A percentile compares a stretch with the other conserved stretches of the same genome.
phyloP scores from a whole-genome alignment of 306 rosid species.

The Prunus davidiana region DNA sequence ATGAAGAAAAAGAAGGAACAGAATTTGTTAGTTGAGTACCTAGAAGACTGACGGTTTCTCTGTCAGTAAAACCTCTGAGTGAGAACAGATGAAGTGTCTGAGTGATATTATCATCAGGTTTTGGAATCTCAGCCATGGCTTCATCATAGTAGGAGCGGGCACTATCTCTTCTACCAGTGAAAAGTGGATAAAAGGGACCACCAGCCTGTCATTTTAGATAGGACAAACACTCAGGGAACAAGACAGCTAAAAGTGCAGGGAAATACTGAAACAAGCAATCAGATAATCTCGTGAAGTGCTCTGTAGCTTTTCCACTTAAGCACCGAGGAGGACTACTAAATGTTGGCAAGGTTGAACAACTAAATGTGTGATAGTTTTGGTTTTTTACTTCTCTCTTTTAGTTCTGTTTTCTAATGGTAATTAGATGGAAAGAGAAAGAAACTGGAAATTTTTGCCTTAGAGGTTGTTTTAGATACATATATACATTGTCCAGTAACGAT shows the following conservation, averaged over 20 bases:
- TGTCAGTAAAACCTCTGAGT: slow-evolving; percentile 63
- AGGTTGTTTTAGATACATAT: background rate
- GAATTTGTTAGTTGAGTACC: slow-evolving; percentile 27
- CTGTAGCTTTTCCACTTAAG: too few relatives aligned
- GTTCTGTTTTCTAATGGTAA: background rate
- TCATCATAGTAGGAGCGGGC: slow-evolving; percentile 43
- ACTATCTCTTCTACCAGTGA: slow-evolving; percentile 78
- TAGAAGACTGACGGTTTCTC: slow-evolving; percentile 90
- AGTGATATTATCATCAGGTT: slow-evolving; percentile 57
- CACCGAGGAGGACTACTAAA: background rate
- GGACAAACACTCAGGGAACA: too few relatives aligned
- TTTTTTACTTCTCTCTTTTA: background rate
- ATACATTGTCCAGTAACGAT: background rate
- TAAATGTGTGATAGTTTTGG: too few relatives aligned
- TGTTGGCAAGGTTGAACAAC: too few relatives aligned
- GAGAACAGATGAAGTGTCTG: slow-evolving; percentile 56
- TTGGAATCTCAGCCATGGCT: slow-evolving; percentile 64
- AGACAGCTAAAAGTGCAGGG: too few relatives aligned
- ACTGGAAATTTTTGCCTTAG: background rate
- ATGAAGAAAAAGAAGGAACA: background rate
- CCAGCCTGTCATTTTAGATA: slow-evolving; percentile 52
- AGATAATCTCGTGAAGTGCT: too few relatives aligned
- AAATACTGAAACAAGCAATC: too few relatives aligned
- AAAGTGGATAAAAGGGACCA: slow-evolving; percentile 80
- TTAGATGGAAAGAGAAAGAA: background rate